Conservation (phyloP, 2,329 filamentous ascomycete genomes). For the Chaetomium sp. region DNA sequence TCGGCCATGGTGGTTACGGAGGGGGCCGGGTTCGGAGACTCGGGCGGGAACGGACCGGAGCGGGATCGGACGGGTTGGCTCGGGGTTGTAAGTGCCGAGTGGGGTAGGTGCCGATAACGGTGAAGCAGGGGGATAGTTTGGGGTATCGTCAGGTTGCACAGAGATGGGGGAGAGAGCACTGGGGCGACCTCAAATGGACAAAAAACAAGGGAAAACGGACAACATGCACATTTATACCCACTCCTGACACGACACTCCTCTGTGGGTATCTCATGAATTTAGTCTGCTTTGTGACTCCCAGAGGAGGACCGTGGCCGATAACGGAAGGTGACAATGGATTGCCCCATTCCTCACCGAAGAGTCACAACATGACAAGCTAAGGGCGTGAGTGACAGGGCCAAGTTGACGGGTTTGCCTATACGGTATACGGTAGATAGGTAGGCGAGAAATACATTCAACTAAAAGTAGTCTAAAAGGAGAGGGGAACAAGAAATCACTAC, state of each 20-base stretch:
- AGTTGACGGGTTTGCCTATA: not conserved
- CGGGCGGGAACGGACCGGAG: slow-evolving; percentile 5
- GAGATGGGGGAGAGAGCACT: not conserved
- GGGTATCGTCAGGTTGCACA: not conserved
- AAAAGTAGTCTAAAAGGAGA: not conserved
- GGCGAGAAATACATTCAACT: not conserved
- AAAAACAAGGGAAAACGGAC: not conserved
- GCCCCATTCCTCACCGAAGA: not conserved
- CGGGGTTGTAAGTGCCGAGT: not conserved
- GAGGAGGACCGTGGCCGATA: slow-evolving; percentile 20
- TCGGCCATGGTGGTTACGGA: slow-evolving; percentile 52
- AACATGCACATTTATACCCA: slow-evolving; percentile 5
- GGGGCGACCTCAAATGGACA: not conserved
- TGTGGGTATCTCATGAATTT: not conserved
- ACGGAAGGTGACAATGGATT: slow-evolving; percentile 22
- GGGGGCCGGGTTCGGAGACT: not conserved
- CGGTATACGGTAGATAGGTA: not conserved
- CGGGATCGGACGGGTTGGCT: slow-evolving; percentile 7
- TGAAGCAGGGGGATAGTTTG: not conserved
- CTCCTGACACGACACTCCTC: no score
- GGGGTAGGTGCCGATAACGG: slow-evolving; percentile 5
- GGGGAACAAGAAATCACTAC: no score
- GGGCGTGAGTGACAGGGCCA: not conserved
- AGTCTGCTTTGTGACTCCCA: not conserved
- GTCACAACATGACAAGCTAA: not conserved